Evolutionary conservation across 1,139 yeast genomes (phyloP).

Genomic region (Debaryomyces psychrophilus): DNA sequence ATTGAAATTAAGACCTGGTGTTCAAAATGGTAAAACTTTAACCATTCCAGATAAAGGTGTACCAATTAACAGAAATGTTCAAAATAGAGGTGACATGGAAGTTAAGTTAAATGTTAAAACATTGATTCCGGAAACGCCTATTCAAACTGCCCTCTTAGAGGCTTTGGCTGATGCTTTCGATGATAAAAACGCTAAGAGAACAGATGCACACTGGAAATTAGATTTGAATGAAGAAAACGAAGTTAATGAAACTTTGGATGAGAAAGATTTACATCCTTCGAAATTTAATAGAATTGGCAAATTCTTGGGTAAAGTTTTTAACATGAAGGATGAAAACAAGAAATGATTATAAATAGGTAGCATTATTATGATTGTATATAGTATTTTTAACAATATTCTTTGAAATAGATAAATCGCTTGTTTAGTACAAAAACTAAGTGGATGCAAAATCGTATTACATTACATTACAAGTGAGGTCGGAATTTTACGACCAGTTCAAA

Average conservation of each 20-base stretch:
- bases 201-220: constrained; percentile 60
- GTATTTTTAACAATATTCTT: constrained; percentile 3
- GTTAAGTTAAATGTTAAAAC: constrained; percentile 75
- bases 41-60: constrained; percentile 88
- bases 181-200: constrained; percentile 75
- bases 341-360: constrained; percentile 15
- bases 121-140: constrained; percentile 76
- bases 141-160: constrained; percentile 89
- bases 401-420: constrained; percentile 5
- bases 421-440: neutral
- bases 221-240: constrained; percentile 26
- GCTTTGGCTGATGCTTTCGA: constrained; percentile 90
- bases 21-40: constrained; percentile 74
- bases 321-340: constrained; percentile 42
- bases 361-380: constrained; percentile 10
- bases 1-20: constrained; percentile 83
- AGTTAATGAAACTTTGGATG: constrained; percentile 31
- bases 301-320: constrained; percentile 65
- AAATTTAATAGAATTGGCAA: constrained; percentile 63
- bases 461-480: too few relatives aligned
- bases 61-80: constrained; percentile 61
- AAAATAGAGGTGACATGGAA: constrained; percentile 78
- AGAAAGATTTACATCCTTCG: constrained; percentile 56
- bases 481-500: too few relatives aligned
- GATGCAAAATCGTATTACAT: too few relatives aligned